phyloP scores from a whole-genome alignment of 2,329 filamentous ascomycete genomes.

The Sporothrix pseudoabietina region DNA sequence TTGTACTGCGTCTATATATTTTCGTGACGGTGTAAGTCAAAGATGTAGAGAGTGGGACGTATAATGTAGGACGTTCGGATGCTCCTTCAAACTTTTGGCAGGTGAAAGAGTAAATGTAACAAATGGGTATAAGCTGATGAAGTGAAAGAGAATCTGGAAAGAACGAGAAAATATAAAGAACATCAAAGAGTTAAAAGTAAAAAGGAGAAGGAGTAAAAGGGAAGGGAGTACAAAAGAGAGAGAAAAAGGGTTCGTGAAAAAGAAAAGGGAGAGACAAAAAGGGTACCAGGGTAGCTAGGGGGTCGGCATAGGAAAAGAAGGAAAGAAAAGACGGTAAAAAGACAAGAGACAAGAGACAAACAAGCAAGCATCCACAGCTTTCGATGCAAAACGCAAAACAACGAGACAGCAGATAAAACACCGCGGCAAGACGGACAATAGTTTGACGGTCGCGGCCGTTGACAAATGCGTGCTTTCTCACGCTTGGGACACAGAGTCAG shows the following conservation, averaged over 20 bases:
- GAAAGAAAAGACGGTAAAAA: neutral
- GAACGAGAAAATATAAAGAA: slow-evolving; percentile 8
- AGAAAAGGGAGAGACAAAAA: slow-evolving; percentile 15
- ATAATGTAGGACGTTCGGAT: neutral
- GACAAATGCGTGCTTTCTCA: slow-evolving; percentile 11
- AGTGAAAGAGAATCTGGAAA: neutral
- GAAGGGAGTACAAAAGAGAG: neutral
- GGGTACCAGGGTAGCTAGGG: neutral
- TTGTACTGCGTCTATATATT: neutral
- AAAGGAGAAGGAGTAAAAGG: neutral
- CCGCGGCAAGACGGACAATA: neutral
- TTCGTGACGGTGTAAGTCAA: slow-evolving; percentile 1
- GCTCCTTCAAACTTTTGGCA: neutral
- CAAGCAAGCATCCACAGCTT: neutral
- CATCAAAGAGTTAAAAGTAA: neutral
- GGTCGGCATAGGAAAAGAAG: neutral
- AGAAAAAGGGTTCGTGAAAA: neutral
- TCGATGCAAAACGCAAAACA: neutral
- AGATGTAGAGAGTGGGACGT: neutral
- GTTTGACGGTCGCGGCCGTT: neutral
- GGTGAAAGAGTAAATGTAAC: neutral
- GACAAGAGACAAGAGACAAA: slow-evolving; percentile 4
- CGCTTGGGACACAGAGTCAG: neutral
- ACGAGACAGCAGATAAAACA: slow-evolving; percentile 2
- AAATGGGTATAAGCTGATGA: slow-evolving; percentile 9